Percentiles rank a stretch among this genome's conserved stretches.
phyloP scores from a whole-genome alignment of 805 yeast genomes.

The Lachancea waltii region DNA sequence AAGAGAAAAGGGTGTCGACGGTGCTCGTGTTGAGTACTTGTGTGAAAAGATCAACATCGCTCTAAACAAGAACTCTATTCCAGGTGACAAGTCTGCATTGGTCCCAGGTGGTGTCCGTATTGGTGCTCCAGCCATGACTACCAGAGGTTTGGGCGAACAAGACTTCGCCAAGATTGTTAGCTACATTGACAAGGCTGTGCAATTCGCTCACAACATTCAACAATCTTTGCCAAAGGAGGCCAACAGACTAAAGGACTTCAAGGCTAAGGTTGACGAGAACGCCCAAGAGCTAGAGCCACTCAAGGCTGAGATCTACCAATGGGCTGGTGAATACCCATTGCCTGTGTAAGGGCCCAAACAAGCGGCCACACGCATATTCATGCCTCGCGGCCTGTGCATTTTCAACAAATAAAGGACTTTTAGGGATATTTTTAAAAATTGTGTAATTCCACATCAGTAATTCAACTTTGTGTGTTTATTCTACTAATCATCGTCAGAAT shows the following conservation, averaged over 20 bases:
- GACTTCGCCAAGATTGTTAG: constrained; percentile 77
- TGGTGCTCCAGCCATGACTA: constrained; percentile 98
- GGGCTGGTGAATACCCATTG: constrained; percentile 88
- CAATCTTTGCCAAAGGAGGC: constrained; percentile 80
- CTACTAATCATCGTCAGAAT: background rate
- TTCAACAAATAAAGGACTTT: constrained; percentile 9
- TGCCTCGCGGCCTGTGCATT: constrained; percentile 3
- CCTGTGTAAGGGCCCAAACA: constrained; percentile 37
- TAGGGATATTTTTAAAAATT: constrained; percentile 3
- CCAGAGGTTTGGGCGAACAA: constrained; percentile 87
- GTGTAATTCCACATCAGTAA: constrained; percentile 4
- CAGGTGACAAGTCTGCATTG: constrained; percentile 94
- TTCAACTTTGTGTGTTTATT: constrained; percentile 6
- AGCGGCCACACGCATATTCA: background rate
- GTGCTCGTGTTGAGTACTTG: constrained; percentile 94
- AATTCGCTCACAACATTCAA: constrained; percentile 71
- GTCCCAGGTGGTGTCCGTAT: constrained; percentile 97
- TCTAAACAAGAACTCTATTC: constrained; percentile 93
- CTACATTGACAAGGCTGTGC: constrained; percentile 75
- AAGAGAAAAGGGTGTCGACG: constrained; percentile 86
- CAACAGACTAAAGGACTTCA: constrained; percentile 93
- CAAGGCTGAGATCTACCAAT: constrained; percentile 72
- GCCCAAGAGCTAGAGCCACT: constrained; percentile 59
- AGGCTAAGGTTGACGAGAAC: constrained; percentile 67
- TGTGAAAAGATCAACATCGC: constrained; percentile 94